Percentiles rank a stretch among this genome's conserved stretches.
phyloP scores from a whole-genome alignment of 176 grass and related monocot species.

The Thinopyrum elongatum region DNA sequence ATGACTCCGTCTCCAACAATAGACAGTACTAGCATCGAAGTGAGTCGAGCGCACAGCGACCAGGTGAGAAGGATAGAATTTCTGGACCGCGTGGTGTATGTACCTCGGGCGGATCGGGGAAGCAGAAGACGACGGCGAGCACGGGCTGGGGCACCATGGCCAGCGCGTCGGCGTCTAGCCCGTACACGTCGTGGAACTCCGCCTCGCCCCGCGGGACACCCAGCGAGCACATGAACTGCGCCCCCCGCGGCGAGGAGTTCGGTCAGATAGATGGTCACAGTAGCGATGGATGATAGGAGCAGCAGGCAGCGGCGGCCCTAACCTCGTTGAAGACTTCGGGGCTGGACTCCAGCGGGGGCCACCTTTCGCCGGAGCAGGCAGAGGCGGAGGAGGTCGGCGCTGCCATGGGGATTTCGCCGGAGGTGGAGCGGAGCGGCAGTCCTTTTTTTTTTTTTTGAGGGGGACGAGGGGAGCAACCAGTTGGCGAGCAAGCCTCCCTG shows the following conservation, averaged over 20 bases:
- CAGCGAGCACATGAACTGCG: slow-evolving; percentile 81
- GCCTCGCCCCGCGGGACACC: slow-evolving; percentile 58
- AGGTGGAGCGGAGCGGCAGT: neutral
- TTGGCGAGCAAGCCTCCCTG: too few species aligned
- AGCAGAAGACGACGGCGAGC: slow-evolving; percentile 75
- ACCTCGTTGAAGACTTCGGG: slow-evolving; percentile 92
- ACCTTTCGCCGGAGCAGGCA: slow-evolving; percentile 41
- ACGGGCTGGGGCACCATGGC: slow-evolving; percentile 77
- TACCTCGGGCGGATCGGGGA: slow-evolving; percentile 58
- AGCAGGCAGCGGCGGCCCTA: neutral
- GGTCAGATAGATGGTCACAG: neutral
- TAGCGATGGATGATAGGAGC: neutral
- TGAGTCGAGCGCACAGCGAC: neutral
- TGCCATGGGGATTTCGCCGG: slow-evolving; percentile 21
- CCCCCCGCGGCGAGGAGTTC: neutral
- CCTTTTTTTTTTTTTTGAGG: neutral
- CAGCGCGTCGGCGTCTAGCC: slow-evolving; percentile 55
- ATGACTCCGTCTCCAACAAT: neutral
- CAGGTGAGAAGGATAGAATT: neutral
- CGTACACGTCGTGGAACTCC: slow-evolving; percentile 89
- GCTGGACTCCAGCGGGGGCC: slow-evolving; percentile 83
- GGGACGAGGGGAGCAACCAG: too few species aligned
- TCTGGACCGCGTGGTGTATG: neutral
- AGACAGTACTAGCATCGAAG: neutral
- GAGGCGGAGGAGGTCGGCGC: slow-evolving; percentile 12